Evolutionary conservation across 352 stramenopile species (phyloP), one percentile per base, ranked within the genome.

Genomic region (Discostella stelligera): DNA sequence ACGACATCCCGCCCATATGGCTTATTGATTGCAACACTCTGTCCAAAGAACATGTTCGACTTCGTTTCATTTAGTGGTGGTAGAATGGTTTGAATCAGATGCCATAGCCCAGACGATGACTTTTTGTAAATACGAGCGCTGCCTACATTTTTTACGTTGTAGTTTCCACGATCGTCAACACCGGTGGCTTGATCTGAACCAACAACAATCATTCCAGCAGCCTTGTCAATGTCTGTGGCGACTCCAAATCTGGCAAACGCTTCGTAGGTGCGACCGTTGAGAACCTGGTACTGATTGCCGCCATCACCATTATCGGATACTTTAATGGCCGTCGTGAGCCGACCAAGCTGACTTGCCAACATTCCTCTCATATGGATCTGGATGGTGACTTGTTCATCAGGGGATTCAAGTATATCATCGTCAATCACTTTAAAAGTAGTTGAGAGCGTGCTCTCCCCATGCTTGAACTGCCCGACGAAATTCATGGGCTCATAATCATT

Each of bases 251-350:
- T 80, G 67, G 74, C 74, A 20, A 73, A 69, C 27, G 87, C 56
- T 82, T 84, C 59, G 11, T 66, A 60, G 32, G 59, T 66, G 16
- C 73, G 64, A 20, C 59, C 55, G 30, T 77, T 64, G 14, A 92
- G 60, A 39, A 79, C 30, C 76, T 85, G 58, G 41, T 74, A 82
- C 18, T 68, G 49, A 0, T 14, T 23, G 11, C 93, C 90, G 21
- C 95, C 95, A 63, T 98, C 95, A 6, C 91, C 91, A 65, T 98
- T 94, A 82, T 98, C 95, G 9, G 83, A 81, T 48, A 98, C 97
- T 0, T 82, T 92, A n/a, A 98, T 74, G 8, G 86, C 89, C 3
- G 94, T 90, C 81, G 94, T 97, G 2, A 98, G 87, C 46, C 91
- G 77, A 11, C 95, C 95, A 5, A 92, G 88, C 6, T 90, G 90